Conservation (phyloP, 371 early-diverging fungal genomes). For the Mucor racemosus region DNA sequence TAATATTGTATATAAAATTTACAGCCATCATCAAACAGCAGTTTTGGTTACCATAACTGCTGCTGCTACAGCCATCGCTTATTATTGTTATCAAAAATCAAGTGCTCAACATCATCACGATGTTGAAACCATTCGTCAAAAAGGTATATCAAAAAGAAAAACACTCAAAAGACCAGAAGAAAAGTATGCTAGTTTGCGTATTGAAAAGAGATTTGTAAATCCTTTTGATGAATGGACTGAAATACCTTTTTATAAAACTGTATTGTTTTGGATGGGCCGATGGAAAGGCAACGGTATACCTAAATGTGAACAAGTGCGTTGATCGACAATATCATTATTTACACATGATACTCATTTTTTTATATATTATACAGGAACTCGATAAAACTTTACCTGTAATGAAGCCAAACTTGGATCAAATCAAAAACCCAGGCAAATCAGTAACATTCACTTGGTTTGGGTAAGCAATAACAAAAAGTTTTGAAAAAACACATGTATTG, state of each 20-base stretch:
- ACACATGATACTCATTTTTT: too few relatives aligned
- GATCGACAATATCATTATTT: too few relatives aligned
- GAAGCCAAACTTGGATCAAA: conserved; percentile 39
- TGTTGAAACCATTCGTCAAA: conserved; percentile 12
- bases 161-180: conserved; percentile 26
- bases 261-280: conserved; percentile 27
- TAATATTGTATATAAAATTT: neutral
- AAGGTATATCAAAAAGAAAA: conserved; percentile 16
- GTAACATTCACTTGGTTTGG: conserved; percentile 57
- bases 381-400: conserved; percentile 47
- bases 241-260: conserved; percentile 31
- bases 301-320: conserved; percentile 10
- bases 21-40: conserved; percentile 1
- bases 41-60: conserved; percentile 4
- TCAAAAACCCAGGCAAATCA: conserved; percentile 16
- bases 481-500: too few relatives aligned
- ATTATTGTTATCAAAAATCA: conserved; percentile 3
- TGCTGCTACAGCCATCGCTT: conserved; percentile 15
- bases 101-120: neutral
- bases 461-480: conserved; percentile 19
- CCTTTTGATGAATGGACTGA: conserved; percentile 34
- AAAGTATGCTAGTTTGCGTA: conserved; percentile 27
- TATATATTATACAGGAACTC: conserved; percentile 34
- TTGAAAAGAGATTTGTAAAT: conserved; percentile 23
- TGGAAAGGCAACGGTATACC: conserved; percentile 37